These are phyloP conservation scores for Erigeron philadelphicus DNA, from an alignment of 140 eudicot genomes.

Conservation along the genomic window DNA sequence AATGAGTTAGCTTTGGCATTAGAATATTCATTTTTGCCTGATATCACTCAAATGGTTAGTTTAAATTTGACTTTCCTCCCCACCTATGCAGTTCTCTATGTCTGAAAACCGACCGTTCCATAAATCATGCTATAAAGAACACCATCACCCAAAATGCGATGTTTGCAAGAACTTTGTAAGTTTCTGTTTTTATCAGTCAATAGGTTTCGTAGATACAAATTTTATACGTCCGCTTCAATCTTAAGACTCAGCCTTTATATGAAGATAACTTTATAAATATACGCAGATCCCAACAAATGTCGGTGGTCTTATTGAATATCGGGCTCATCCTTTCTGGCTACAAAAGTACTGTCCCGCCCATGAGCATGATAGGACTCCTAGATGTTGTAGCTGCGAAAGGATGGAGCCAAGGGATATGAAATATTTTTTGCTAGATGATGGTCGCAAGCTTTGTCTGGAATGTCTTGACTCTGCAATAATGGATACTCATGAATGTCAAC, in stretches of 20 bases:
- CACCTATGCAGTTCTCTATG: conserved; percentile 63
- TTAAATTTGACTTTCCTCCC: conserved; percentile 24
- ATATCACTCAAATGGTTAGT: neutral
- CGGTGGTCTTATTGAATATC: conserved; percentile 77
- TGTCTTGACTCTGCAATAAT: conserved; percentile 82
- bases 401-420: conserved; percentile 71
- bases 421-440: conserved; percentile 70
- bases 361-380: conserved; percentile 73
- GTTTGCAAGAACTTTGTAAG: conserved; percentile 91
- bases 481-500: conserved; percentile 87
- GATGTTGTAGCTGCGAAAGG: conserved; percentile 94
- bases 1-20: conserved; percentile 8
- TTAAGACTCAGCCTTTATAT: neutral
- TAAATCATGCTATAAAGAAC: conserved; percentile 75
- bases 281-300: conserved; percentile 67
- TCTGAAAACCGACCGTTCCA: conserved; percentile 70
- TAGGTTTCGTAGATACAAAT: neutral
- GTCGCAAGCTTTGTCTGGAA: conserved; percentile 78
- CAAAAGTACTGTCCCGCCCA: conserved; percentile 89
- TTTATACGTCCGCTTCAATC: neutral
- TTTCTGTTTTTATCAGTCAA: conserved; percentile 3
- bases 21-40: neutral
- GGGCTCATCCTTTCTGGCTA: conserved; percentile 90
- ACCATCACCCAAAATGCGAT: conserved; percentile 82
- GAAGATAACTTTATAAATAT: neutral